These are phyloP conservation scores for Populus davidiana DNA, from an alignment of 345 rosid species.

Conservation along the genomic window DNA sequence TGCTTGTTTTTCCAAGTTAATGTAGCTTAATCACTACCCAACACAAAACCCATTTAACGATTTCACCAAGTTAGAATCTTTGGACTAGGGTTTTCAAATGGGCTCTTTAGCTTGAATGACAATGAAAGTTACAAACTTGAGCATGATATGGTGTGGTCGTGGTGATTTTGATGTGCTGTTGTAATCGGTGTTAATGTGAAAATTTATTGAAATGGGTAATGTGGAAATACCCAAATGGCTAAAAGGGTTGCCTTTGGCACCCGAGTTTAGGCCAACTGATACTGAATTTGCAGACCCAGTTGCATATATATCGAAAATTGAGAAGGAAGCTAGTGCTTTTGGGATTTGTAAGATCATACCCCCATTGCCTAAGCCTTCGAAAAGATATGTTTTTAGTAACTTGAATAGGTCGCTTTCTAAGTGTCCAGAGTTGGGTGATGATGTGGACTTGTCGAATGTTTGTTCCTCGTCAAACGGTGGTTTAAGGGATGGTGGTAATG, in stretches of 20 bases:
- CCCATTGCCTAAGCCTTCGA: constrained; percentile 89
- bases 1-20: constrained; percentile 1
- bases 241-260: constrained; percentile 80
- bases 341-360: constrained; percentile 97
- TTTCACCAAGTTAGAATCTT: constrained; percentile 3
- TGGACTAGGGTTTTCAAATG: constrained; percentile 44
- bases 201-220: constrained; percentile 54
- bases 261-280: constrained; percentile 88
- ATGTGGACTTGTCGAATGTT: constrained; percentile 33
- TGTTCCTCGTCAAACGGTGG: constrained; percentile 27
- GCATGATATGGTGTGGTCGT: constrained; percentile 6
- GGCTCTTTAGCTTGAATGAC: background rate
- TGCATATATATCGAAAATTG: constrained; percentile 94
- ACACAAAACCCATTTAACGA: constrained; percentile 6
- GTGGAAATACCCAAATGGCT: constrained; percentile 92
- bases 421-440: constrained; percentile 68
- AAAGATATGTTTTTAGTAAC: constrained; percentile 69
- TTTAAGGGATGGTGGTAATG: constrained; percentile 24
- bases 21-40: constrained; percentile 9
- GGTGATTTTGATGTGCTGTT: background rate
- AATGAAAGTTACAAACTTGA: constrained; percentile 13
- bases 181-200: constrained; percentile 17
- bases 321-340: constrained; percentile 86
- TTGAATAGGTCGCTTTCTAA: constrained; percentile 76
- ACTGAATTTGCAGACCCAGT: constrained; percentile 98